Percentiles rank a stretch among this genome's conserved stretches.
phyloP scores from a whole-genome alignment of 257 asterid species.

The Cruciata laevipes region DNA sequence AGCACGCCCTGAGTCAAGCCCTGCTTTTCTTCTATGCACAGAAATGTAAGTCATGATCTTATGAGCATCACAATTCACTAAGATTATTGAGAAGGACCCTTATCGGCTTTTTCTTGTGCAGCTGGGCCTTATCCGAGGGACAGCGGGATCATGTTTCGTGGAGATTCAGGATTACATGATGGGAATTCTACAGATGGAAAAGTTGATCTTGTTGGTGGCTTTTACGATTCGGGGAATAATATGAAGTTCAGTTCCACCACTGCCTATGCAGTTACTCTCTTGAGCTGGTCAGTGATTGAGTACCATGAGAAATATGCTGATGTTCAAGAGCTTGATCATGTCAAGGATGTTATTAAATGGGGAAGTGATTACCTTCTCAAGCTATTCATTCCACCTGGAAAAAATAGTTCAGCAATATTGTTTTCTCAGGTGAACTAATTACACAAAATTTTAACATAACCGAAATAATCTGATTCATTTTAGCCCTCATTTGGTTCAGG shows the following conservation, averaged over 20 bases:
- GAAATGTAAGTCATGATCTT: constrained; percentile 23
- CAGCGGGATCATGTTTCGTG: constrained; percentile 29
- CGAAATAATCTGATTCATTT: background rate
- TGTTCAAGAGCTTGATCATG: constrained; percentile 50
- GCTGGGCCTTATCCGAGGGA: constrained; percentile 35
- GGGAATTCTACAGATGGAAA: constrained; percentile 22
- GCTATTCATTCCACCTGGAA: constrained; percentile 31
- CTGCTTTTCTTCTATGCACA: constrained; percentile 62
- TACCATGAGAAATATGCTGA: constrained; percentile 48
- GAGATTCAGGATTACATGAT: constrained; percentile 45
- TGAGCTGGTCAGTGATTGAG: constrained; percentile 61
- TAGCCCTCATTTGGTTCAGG: constrained; percentile 24
- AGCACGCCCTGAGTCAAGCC: constrained; percentile 37
- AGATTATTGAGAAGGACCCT: background rate
- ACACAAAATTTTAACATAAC: background rate
- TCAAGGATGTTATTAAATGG: constrained; percentile 50
- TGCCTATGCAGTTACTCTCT: constrained; percentile 45
- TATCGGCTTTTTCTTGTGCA: constrained; percentile 15
- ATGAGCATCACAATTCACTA: background rate
- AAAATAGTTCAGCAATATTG: constrained; percentile 22
- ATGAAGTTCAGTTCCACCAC: constrained; percentile 48
- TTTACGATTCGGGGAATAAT: constrained; percentile 57
- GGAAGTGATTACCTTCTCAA: constrained; percentile 54
- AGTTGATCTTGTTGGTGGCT: constrained; percentile 56
- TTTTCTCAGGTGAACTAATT: constrained; percentile 42